These are phyloP conservation scores for Oryza glumipatula DNA, from an alignment of 176 grass and related monocot genomes.

Conservation along the genomic window DNA sequence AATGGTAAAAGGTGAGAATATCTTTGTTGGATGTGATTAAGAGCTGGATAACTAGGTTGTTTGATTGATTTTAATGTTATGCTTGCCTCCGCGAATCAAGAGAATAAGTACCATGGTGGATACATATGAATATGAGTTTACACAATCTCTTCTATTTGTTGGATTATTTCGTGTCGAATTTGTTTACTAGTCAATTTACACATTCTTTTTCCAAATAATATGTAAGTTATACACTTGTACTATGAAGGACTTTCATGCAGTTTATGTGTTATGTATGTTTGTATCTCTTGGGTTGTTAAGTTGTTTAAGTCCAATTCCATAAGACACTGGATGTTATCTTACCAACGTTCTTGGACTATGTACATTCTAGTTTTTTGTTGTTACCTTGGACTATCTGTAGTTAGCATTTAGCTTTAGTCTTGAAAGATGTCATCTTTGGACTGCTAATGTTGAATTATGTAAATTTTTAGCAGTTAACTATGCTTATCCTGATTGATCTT, in stretches of 20 bases:
- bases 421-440: background rate
- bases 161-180: slow-evolving; percentile 23
- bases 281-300: background rate
- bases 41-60: background rate
- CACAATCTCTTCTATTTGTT: slow-evolving; percentile 12
- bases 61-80: slow-evolving; percentile 28
- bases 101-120: slow-evolving; percentile 9
- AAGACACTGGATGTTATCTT: background rate
- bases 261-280: background rate
- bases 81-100: background rate
- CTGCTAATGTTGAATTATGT: background rate
- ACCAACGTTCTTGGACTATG: background rate
- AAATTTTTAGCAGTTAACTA: background rate
- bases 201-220: background rate
- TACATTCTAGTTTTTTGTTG: background rate
- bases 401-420: background rate
- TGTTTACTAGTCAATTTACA: background rate
- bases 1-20: background rate
- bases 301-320: background rate
- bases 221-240: background rate
- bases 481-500: slow-evolving; percentile 21
- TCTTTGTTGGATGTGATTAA: slow-evolving; percentile 29
- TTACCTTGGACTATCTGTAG: background rate
- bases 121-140: slow-evolving; percentile 25
- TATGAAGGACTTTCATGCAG: background rate